Evolutionary conservation across 441 rosid species (phyloP).

Genomic region (Corymbia citriodora): DNA sequence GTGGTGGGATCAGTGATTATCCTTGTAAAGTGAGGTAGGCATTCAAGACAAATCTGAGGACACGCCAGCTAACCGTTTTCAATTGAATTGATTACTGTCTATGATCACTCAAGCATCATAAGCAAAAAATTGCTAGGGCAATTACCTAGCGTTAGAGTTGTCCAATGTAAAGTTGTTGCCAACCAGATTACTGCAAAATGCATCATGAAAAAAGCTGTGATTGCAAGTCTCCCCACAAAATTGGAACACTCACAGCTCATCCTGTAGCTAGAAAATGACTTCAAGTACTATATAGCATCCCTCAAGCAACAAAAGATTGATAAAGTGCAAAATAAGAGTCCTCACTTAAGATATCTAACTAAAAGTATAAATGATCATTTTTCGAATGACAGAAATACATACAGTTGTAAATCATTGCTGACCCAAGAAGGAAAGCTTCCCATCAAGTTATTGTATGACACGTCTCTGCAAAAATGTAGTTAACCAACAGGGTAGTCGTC

Average conservation of each 20-base stretch:
- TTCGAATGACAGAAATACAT: background rate
- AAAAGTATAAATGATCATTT: background rate
- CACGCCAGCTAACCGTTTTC: background rate
- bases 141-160: background rate
- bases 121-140: background rate
- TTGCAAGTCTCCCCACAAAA: background rate
- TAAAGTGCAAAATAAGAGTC: background rate
- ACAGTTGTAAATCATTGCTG: background rate
- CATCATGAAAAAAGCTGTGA: background rate
- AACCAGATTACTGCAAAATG: background rate
- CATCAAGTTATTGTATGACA: background rate
- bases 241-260: background rate
- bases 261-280: background rate
- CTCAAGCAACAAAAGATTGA: fast-evolving
- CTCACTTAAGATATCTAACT: background rate
- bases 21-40: background rate
- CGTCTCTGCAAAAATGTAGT: background rate
- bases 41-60: background rate
- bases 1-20: background rate
- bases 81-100: background rate
- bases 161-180: background rate
- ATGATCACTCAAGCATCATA: background rate
- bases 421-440: conserved; percentile 9
- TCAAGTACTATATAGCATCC: background rate
- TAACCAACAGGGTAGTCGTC: background rate